phyloP scores from a whole-genome alignment of 257 asterid genomes.

The Solanum ossicruentum region DNA sequence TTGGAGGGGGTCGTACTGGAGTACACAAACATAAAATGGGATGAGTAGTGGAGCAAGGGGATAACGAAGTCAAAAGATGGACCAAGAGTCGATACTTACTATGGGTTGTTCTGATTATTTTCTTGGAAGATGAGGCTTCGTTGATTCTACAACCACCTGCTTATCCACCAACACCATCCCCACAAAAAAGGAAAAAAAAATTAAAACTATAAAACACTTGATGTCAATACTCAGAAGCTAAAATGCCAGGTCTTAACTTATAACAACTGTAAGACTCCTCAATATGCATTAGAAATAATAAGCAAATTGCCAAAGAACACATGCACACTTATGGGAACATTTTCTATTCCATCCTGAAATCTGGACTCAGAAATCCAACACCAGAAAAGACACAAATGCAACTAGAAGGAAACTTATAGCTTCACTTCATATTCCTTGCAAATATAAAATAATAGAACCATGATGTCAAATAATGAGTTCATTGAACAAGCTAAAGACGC shows the following conservation, averaged over 20 bases:
- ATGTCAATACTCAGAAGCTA: neutral
- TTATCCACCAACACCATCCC: neutral
- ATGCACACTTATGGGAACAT: neutral
- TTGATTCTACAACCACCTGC: constrained; percentile 96
- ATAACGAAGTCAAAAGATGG: neutral
- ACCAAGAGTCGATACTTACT: constrained; percentile 12
- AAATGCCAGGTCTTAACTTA: neutral
- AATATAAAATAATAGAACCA: neutral
- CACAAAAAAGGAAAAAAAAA: neutral
- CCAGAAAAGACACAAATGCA: neutral
- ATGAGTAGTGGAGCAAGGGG: neutral
- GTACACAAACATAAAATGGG: neutral
- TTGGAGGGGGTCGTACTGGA: neutral
- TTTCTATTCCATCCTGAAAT: neutral
- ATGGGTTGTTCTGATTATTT: constrained; percentile 14
- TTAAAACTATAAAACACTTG: neutral
- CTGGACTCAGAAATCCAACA: neutral
- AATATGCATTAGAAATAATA: neutral
- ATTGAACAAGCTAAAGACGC: neutral
- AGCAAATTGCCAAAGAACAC: neutral
- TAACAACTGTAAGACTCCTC: neutral
- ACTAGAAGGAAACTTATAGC: neutral
- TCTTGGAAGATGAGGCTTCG: constrained; percentile 63
- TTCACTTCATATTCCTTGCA: neutral
- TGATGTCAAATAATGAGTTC: neutral